These are phyloP conservation scores for Nectriaceae sp. DNA, from an alignment of 2,329 filamentous ascomycete species.

Conservation along the genomic window DNA sequence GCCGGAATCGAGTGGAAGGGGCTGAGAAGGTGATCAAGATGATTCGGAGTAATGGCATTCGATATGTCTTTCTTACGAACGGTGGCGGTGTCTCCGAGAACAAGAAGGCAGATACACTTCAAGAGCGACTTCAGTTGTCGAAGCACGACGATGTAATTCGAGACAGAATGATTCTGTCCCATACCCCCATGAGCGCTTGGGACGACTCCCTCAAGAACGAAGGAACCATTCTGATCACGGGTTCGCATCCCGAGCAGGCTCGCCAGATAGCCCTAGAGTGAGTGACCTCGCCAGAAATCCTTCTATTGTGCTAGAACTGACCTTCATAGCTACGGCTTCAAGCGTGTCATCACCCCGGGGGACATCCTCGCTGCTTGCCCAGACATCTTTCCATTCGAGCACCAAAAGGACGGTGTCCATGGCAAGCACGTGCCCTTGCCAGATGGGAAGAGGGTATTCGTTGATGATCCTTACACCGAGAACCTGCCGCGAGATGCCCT, in stretches of 20 bases:
- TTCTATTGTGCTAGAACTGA: conserved; percentile 6
- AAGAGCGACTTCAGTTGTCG: conserved; percentile 33
- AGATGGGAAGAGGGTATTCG: conserved; percentile 34
- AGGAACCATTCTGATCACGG: conserved; percentile 70
- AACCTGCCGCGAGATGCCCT: conserved; percentile 48
- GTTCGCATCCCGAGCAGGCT: conserved; percentile 67
- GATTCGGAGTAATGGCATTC: conserved; percentile 74
- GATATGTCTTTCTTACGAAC: conserved; percentile 95
- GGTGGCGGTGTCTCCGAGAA: conserved; percentile 83
- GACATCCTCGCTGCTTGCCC: conserved; percentile 79
- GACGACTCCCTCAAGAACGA: conserved; percentile 37
- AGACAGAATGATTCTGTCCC: conserved; percentile 67
- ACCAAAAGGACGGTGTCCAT: conserved; percentile 33
- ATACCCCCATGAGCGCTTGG: conserved; percentile 79
- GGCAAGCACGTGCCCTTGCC: conserved; percentile 31
- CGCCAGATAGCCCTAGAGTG: conserved; percentile 71
- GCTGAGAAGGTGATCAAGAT: conserved; percentile 73
- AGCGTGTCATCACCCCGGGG: conserved; percentile 78
- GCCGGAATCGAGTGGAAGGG: conserved; percentile 75
- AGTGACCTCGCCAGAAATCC: conserved; percentile 24
- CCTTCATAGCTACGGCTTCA: conserved; percentile 64
- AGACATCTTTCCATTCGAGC: conserved; percentile 80
- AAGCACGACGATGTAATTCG: conserved; percentile 36
- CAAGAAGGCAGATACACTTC: conserved; percentile 36
- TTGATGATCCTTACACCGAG: conserved; percentile 34